Conservation (phyloP, 148 eudicot species). For the Fagopyrum tataricum region DNA sequence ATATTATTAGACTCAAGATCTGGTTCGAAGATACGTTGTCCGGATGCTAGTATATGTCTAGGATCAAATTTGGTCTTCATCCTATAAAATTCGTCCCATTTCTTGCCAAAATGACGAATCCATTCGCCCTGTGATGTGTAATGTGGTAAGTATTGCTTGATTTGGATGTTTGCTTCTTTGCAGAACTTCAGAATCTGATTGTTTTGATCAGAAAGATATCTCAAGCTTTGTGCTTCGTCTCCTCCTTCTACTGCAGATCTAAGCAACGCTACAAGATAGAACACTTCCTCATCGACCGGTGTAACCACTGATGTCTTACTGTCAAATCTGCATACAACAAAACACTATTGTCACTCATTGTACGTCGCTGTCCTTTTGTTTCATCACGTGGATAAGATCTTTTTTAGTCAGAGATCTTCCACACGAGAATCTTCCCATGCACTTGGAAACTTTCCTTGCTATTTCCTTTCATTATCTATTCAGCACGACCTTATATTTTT, state of each 20-base stretch:
- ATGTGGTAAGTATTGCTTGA: slow-evolving; percentile 82
- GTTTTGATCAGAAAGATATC: slow-evolving; percentile 53
- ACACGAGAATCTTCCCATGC: no score
- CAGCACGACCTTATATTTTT: no score
- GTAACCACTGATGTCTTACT: slow-evolving; percentile 55
- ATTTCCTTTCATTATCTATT: no score
- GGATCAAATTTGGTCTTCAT: slow-evolving; percentile 73
- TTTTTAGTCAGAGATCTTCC: not conserved
- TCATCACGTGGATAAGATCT: slow-evolving; percentile 8
- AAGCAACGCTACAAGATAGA: slow-evolving; percentile 62
- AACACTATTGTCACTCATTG: not conserved
- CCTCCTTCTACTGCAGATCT: slow-evolving; percentile 63
- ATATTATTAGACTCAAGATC: not conserved
- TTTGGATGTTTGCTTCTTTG: slow-evolving; percentile 32
- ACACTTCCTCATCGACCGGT: slow-evolving; percentile 71
- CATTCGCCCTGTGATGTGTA: slow-evolving; percentile 58
- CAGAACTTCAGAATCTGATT: slow-evolving; percentile 53
- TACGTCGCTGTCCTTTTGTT: not conserved
- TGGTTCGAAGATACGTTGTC: slow-evolving; percentile 71
- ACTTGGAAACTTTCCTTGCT: not conserved
- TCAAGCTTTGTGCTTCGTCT: slow-evolving; percentile 47
- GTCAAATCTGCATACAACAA: slow-evolving; percentile 53
- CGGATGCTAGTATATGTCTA: slow-evolving; percentile 54
- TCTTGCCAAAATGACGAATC: slow-evolving; percentile 66
- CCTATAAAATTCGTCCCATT: slow-evolving; percentile 45